These are phyloP conservation scores for Penicillium sp. DNA, from an alignment of 2,329 filamentous ascomycete genomes.

Conservation along the genomic window DNA sequence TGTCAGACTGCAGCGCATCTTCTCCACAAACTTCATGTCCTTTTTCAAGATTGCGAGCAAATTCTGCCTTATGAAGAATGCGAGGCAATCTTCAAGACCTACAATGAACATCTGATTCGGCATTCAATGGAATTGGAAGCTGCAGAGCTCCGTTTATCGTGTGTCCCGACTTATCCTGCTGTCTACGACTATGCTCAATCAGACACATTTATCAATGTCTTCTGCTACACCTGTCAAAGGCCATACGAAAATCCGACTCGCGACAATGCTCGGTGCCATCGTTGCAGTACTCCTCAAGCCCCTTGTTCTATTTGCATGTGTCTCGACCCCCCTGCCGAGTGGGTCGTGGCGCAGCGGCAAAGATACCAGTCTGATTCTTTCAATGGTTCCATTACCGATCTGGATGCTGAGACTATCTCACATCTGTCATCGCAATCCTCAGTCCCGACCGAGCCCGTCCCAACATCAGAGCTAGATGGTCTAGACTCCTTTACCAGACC, in stretches of 20 bases:
- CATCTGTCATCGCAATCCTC: constrained; percentile 43
- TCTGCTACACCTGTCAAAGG: constrained; percentile 53
- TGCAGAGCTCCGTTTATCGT: constrained; percentile 51
- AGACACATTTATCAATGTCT: constrained; percentile 50
- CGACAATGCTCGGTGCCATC: constrained; percentile 49
- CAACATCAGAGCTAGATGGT: constrained; percentile 23
- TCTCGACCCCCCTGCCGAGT: constrained; percentile 38
- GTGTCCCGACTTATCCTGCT: constrained; percentile 51
- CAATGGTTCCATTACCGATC: constrained; percentile 9
- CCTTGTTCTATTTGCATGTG: constrained; percentile 42
- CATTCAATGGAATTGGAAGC: constrained; percentile 45
- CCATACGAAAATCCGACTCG: constrained; percentile 48
- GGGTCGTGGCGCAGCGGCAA: constrained; percentile 28
- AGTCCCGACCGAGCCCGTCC: constrained; percentile 30
- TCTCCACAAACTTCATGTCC: constrained; percentile 37
- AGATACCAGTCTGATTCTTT: constrained; percentile 8
- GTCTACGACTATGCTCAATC: constrained; percentile 54
- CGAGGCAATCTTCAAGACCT: constrained; percentile 51
- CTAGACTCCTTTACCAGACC: constrained; percentile 24
- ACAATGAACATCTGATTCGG: constrained; percentile 51
- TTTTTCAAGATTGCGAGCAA: constrained; percentile 35
- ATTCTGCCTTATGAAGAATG: constrained; percentile 44
- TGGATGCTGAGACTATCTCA: constrained; percentile 28
- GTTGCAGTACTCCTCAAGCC: constrained; percentile 41
- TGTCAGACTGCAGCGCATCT: constrained; percentile 40